phyloP scores from a whole-genome alignment of 176 grass and related monocot species.

The Juncus effusus region DNA sequence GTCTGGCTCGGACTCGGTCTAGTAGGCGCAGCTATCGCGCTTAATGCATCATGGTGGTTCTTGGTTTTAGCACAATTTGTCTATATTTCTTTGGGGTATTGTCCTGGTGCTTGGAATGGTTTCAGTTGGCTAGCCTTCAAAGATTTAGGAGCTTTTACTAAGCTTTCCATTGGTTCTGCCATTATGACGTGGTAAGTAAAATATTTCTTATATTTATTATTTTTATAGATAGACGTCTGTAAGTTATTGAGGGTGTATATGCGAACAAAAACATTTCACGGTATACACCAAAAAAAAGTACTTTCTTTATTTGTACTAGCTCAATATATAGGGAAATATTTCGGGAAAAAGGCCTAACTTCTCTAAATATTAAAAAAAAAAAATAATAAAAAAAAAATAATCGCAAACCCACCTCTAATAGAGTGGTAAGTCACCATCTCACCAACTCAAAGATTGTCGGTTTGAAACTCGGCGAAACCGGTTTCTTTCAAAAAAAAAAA shows the following conservation, averaged over 20 bases:
- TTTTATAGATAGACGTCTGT: not conserved
- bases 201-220: not conserved
- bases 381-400: too few relatives aligned
- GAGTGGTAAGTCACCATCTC: too few relatives aligned
- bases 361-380: too few relatives aligned
- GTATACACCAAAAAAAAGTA: too few relatives aligned
- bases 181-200: conserved; percentile 59
- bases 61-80: conserved; percentile 49
- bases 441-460: too few relatives aligned
- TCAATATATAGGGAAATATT: too few relatives aligned
- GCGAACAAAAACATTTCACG: too few relatives aligned
- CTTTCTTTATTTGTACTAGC: too few relatives aligned
- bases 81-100: conserved; percentile 49
- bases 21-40: conserved; percentile 50
- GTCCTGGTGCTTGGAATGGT: conserved; percentile 74
- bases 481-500: too few relatives aligned
- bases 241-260: not conserved
- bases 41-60: conserved; percentile 69
- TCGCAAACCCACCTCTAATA: too few relatives aligned
- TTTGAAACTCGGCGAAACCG: too few relatives aligned
- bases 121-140: conserved; percentile 50
- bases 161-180: conserved; percentile 70
- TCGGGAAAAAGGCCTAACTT: too few relatives aligned
- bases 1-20: conserved; percentile 43
- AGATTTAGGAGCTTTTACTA: conserved; percentile 43